Conservation (phyloP, 805 yeast genomes). For the Starmerella khaoyaiensis region DNA sequence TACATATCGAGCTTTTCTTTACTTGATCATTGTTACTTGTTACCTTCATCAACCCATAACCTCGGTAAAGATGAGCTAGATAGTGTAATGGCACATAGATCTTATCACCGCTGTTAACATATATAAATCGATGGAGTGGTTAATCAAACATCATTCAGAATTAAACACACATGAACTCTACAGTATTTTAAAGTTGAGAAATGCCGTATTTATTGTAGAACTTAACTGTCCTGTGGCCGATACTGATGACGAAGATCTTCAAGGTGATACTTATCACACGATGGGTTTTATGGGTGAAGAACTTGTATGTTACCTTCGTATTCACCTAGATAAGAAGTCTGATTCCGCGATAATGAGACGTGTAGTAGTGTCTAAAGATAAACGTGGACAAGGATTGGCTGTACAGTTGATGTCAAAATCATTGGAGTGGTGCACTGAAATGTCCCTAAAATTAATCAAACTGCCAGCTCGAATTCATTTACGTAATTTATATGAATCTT, state of each 20-base stretch:
- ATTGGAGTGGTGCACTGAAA: slow-evolving; percentile 5
- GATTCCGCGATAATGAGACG: slow-evolving; percentile 13
- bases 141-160: slow-evolving; percentile 7
- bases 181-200: slow-evolving; percentile 14
- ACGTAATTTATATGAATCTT: slow-evolving; percentile 15
- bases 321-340: slow-evolving; percentile 1
- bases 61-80: not conserved
- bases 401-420: slow-evolving; percentile 8
- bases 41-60: too few species aligned
- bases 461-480: slow-evolving; percentile 18
- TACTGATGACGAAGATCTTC: slow-evolving; percentile 19
- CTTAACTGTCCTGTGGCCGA: slow-evolving; percentile 18
- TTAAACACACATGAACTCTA: slow-evolving; percentile 11
- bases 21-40: too few species aligned
- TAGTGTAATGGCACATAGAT: not conserved
- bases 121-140: not conserved
- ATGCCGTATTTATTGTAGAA: slow-evolving; percentile 21
- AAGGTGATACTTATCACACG: slow-evolving; percentile 11
- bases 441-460: not conserved
- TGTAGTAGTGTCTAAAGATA: slow-evolving; percentile 13
- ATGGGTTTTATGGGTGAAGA: slow-evolving; percentile 3
- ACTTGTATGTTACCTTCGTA: slow-evolving; percentile 10
- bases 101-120: not conserved
- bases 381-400: slow-evolving; percentile 17
- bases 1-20: too few species aligned